Percentiles rank a stretch among this genome's conserved stretches.
phyloP scores from a whole-genome alignment of 257 asterid species.

The Oldenlandia corymbosa region DNA sequence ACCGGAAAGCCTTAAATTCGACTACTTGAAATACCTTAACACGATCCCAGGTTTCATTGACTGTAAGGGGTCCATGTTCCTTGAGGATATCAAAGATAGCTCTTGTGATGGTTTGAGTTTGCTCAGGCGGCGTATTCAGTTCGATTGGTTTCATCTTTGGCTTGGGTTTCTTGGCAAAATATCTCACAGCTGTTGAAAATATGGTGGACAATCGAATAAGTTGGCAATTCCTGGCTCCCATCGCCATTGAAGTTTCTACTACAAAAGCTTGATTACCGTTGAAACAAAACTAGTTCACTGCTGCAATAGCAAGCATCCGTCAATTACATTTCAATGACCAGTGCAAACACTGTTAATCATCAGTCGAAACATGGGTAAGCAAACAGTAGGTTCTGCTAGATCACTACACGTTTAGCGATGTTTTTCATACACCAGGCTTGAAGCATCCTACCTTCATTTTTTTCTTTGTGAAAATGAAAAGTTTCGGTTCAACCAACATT shows the following conservation, averaged over 20 bases:
- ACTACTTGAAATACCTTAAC: constrained; percentile 50
- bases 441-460: background rate
- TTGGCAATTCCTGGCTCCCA: background rate
- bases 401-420: no score
- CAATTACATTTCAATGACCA: background rate
- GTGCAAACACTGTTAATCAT: background rate
- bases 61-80: constrained; percentile 83
- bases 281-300: background rate
- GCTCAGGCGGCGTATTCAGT: constrained; percentile 83
- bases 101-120: constrained; percentile 83
- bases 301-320: constrained; percentile 7
- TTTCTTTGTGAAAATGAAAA: no score
- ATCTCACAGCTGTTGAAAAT: constrained; percentile 78
- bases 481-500: no score
- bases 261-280: background rate
- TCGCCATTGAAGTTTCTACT: background rate
- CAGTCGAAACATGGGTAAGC: background rate
- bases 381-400: background rate
- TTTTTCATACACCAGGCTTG: no score
- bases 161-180: constrained; percentile 67
- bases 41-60: constrained; percentile 86
- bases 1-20: background rate
- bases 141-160: constrained; percentile 92
- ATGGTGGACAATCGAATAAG: constrained; percentile 21
- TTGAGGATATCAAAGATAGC: constrained; percentile 71